Evolutionary conservation across 495 filamentous ascomycete species (phyloP).

Genomic region (Talaromyces adpressus): DNA sequence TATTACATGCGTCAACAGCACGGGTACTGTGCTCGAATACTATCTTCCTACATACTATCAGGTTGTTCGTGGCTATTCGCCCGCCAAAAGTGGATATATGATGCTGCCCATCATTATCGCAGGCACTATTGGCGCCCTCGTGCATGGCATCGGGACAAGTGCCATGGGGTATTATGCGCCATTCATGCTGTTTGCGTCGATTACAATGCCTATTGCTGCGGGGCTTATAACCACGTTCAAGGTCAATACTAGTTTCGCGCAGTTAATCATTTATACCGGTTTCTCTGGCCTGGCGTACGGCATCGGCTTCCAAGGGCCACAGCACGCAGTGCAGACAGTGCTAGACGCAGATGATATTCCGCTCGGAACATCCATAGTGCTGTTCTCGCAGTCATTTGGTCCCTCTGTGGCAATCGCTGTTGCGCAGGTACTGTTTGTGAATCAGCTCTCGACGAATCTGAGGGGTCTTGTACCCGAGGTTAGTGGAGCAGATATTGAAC

Average conservation of each 20-base stretch:
- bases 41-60: conserved; percentile 48
- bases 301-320: conserved; percentile 54
- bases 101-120: conserved; percentile 49
- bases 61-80: conserved; percentile 44
- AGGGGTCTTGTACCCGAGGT: conserved; percentile 27
- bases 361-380: conserved; percentile 50
- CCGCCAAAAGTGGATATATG: conserved; percentile 44
- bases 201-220: conserved; percentile 47
- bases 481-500: conserved; percentile 31
- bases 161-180: conserved; percentile 55
- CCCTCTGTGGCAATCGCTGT: conserved; percentile 50
- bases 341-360: conserved; percentile 44
- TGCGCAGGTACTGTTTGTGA: conserved; percentile 47
- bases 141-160: conserved; percentile 43
- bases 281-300: conserved; percentile 57
- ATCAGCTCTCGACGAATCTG: conserved; percentile 36
- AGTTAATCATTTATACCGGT: conserved; percentile 56
- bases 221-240: conserved; percentile 52
- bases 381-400: conserved; percentile 55
- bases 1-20: conserved; percentile 10
- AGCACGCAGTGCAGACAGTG: conserved; percentile 52
- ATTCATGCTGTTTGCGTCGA: conserved; percentile 44
- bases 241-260: conserved; percentile 26
- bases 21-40: conserved; percentile 19
- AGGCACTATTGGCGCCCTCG: conserved; percentile 41